Evolutionary conservation across 768 basidiomycete species (phyloP), one percentile per base, ranked within the genome.

Genomic region (Nevesoporus exiguus): DNA sequence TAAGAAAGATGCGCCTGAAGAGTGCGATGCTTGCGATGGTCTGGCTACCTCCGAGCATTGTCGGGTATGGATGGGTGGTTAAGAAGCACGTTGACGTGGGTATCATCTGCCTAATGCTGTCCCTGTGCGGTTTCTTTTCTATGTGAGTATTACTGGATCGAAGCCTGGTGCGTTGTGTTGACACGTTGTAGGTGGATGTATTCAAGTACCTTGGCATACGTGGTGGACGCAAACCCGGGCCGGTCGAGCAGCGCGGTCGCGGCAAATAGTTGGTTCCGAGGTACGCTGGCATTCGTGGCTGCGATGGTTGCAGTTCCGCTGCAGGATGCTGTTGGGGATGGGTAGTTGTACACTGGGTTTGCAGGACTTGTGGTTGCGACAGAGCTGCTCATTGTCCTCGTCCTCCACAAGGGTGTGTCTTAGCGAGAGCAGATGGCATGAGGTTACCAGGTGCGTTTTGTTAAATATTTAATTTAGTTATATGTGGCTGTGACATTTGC

Each of bases 171-270:
- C 19, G n/a, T 21, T 24, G 22, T 50, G 36, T 54, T 54, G 50
- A 54, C 31, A 37, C 39, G 25, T 51, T 53, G 3, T 55, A 83
- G 80, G 61, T 76, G 76, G 70, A 81, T 85, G 45, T 87, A 88
- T 64, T 71, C 83, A 15, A 82, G 83, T 47, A 86, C 88, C 0
- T 71, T 95, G 29, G 87, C 93, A 0, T 95, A 93, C 61, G 76
- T 94, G 31, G 90, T 94, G 15, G 93, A 97, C 61, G 83, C 90
- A 5, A 97, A 95, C 66, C 75, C 77, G 7, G 93, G 93, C 9
- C 80, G 88, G 27, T 89, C 89, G 2, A 83, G 86, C 5, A 82
- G 82, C 3, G 90, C 88, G 1, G 80, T 83, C 7, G 90, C 92
- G 0, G 72, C 79, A 27, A 95, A 95, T 67, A 88, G 86, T 52